Evolutionary conservation across 371 early-diverging fungal genomes (phyloP).

Genomic region (Mucor piriformis): DNA sequence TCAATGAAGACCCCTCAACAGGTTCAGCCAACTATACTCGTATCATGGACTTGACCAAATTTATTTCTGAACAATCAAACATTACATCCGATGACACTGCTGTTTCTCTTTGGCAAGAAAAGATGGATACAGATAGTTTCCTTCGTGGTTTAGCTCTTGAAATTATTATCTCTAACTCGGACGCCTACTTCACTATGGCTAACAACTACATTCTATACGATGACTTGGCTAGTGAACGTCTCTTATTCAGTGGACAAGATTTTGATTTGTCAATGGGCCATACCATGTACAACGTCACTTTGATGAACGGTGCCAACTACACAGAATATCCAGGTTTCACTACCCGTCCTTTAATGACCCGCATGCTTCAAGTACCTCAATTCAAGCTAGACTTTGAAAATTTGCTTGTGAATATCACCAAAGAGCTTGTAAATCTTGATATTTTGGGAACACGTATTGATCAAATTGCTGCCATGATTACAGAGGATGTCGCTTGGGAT

Average conservation of each 20-base stretch:
- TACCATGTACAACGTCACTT: slow-evolving; percentile 13
- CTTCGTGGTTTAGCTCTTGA: slow-evolving; percentile 21
- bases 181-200: slow-evolving; percentile 31
- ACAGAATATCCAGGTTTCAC: slow-evolving; percentile 21
- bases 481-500: slow-evolving; percentile 35
- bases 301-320: slow-evolving; percentile 29
- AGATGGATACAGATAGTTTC: slow-evolving; percentile 16
- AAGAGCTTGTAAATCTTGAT: slow-evolving; percentile 10
- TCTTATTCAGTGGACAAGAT: slow-evolving; percentile 33
- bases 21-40: slow-evolving; percentile 14
- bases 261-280: slow-evolving; percentile 35
- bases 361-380: slow-evolving; percentile 17
- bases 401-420: slow-evolving; percentile 4
- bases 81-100: slow-evolving; percentile 4
- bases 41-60: slow-evolving; percentile 21
- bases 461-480: slow-evolving; percentile 8
- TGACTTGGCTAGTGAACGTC: slow-evolving; percentile 7
- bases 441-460: slow-evolving; percentile 21
- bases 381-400: slow-evolving; percentile 18
- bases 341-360: slow-evolving; percentile 29
- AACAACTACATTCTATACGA: slow-evolving; percentile 42
- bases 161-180: slow-evolving; percentile 16
- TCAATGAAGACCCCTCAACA: slow-evolving; percentile 5
- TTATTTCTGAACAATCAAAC: slow-evolving; percentile 15
- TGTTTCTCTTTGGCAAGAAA: slow-evolving; percentile 15